phyloP scores from a whole-genome alignment of 139 green algal genomes.

The Coelastrella sp. region DNA sequence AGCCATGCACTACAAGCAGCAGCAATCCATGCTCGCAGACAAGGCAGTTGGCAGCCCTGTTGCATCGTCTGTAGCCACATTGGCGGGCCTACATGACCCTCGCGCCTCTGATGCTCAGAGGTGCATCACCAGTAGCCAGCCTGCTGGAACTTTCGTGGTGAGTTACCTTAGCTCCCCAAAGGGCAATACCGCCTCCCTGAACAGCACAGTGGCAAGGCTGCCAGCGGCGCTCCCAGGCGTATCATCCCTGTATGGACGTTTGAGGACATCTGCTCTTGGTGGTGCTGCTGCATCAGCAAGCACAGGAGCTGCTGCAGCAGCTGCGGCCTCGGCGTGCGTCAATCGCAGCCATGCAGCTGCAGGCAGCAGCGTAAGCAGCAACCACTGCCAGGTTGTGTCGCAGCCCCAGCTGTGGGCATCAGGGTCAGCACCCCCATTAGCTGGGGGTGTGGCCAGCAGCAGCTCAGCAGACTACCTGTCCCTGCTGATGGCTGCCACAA shows the following conservation, averaged over 20 bases:
- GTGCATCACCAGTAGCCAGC: neutral
- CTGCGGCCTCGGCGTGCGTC: neutral
- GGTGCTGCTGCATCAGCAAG: neutral
- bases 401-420: neutral
- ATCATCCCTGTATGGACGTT: constrained; percentile 24
- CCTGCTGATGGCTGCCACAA: constrained; percentile 3
- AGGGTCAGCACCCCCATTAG: neutral
- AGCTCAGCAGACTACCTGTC: neutral
- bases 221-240: neutral
- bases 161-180: neutral
- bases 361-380: neutral
- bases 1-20: neutral
- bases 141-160: neutral
- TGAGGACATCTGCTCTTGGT: neutral
- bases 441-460: neutral
- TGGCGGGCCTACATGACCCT: neutral
- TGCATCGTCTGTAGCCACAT: neutral
- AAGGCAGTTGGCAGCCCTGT: neutral
- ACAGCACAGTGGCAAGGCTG: neutral
- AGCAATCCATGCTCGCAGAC: neutral
- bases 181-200: neutral
- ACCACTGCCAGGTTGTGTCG: neutral
- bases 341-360: neutral
- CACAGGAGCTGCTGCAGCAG: neutral
- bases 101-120: neutral